Evolutionary conservation across 2,329 filamentous ascomycete species (phyloP).

Genomic region (Penicillium sp.): DNA sequence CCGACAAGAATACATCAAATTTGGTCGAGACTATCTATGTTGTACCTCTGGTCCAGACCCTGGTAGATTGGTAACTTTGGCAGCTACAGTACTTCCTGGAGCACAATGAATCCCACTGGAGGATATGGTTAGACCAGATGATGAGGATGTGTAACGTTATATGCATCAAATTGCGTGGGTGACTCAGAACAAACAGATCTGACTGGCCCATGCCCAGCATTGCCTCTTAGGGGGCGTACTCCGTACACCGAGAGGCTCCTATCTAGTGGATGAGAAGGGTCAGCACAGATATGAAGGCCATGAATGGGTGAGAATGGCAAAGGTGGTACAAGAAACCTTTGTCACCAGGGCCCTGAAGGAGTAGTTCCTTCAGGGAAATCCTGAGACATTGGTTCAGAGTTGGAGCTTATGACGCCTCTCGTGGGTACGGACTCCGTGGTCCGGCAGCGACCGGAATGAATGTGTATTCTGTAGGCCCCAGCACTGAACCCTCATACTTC

Average conservation of each 20-base stretch:
- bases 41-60: neutral
- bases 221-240: neutral
- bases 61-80: neutral
- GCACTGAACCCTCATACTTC: neutral
- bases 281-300: neutral
- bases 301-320: neutral
- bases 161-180: neutral
- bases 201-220: neutral
- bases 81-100: neutral
- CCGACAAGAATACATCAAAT: neutral
- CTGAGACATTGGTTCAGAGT: neutral
- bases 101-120: neutral
- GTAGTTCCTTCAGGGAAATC: neutral
- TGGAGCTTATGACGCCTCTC: neutral
- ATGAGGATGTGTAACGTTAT: conserved; percentile 9
- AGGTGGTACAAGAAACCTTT: neutral
- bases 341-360: neutral
- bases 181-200: neutral
- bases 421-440: neutral
- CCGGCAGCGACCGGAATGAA: neutral
- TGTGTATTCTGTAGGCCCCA: neutral
- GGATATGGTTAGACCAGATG: neutral
- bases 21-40: neutral
- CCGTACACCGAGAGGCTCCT: neutral
- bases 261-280: neutral